Evolutionary conservation across 75 land plant species (phyloP).

Genomic region (Pinus tabuliformis): DNA sequence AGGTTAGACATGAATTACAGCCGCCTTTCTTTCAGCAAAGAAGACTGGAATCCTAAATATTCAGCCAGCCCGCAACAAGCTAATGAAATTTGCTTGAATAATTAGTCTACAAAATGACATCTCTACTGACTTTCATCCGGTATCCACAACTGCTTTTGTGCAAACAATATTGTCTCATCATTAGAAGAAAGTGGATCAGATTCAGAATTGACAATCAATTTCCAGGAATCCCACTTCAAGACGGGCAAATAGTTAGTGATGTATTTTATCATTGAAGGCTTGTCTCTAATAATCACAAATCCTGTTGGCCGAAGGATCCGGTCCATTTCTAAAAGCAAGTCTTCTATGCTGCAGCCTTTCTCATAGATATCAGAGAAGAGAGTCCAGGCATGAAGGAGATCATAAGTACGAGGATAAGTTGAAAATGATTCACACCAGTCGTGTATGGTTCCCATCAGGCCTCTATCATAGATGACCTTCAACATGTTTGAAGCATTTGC

Average conservation of each 20-base stretch:
- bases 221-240: conserved; percentile 83
- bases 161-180: no score
- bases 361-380: conserved; percentile 69
- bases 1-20: no score
- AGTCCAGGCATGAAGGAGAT: conserved; percentile 88
- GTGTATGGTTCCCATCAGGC: conserved; percentile 68
- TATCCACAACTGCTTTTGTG: no score
- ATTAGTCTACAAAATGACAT: no score
- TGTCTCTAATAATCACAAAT: conserved; percentile 81
- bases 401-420: conserved; percentile 92
- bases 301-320: conserved; percentile 73
- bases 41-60: no score
- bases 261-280: conserved; percentile 38
- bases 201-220: conserved; percentile 35
- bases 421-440: conserved; percentile 97
- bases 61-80: no score
- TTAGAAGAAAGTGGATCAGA: no score
- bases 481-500: conserved; percentile 72
- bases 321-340: conserved; percentile 91
- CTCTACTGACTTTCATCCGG: no score
- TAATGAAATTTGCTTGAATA: no score
- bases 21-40: no score
- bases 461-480: conserved; percentile 71
- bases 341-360: conserved; percentile 58
- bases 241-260: conserved; percentile 38